These are phyloP conservation scores for Helminthosporium solani DNA, from an alignment of 2,329 filamentous ascomycete genomes.

Conservation along the genomic window DNA sequence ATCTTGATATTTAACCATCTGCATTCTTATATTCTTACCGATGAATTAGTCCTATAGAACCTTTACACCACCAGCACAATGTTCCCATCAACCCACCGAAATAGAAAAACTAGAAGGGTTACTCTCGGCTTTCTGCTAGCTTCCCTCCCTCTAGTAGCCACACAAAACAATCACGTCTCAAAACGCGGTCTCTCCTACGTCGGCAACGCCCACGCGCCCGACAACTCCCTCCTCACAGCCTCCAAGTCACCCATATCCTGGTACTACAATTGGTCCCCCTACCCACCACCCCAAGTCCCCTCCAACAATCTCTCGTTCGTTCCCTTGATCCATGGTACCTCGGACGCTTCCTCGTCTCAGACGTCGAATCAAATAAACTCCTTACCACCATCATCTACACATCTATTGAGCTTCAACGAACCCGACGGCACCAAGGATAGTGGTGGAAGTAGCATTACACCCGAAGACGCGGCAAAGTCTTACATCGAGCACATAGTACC, in stretches of 20 bases:
- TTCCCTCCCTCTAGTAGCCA: neutral
- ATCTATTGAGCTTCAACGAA: slow-evolving; percentile 77
- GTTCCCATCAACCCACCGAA: neutral
- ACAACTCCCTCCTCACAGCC: slow-evolving; percentile 66
- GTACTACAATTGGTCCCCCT: slow-evolving; percentile 78
- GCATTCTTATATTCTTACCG: too few relatives aligned
- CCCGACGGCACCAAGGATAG: slow-evolving; percentile 61
- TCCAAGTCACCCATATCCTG: slow-evolving; percentile 66
- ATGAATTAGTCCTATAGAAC: too few relatives aligned
- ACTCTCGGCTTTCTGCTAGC: neutral
- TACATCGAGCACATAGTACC: slow-evolving; percentile 75
- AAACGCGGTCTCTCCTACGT: slow-evolving; percentile 77
- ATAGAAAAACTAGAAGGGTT: neutral
- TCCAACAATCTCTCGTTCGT: slow-evolving; percentile 65
- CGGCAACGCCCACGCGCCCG: slow-evolving; percentile 54
- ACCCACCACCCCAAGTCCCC: slow-evolving; percentile 56
- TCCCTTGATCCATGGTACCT: slow-evolving; percentile 75
- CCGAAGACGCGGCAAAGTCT: slow-evolving; percentile 63
- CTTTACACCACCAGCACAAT: neutral
- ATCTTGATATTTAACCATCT: too few relatives aligned
- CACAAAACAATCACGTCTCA: neutral
- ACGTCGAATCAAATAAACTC: slow-evolving; percentile 61
- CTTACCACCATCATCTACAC: slow-evolving; percentile 61
- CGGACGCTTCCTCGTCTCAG: slow-evolving; percentile 42
- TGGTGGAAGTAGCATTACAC: slow-evolving; percentile 65